These are phyloP conservation scores for Schwanniomyces yamadae DNA, from an alignment of 805 yeast genomes.

Conservation along the genomic window DNA sequence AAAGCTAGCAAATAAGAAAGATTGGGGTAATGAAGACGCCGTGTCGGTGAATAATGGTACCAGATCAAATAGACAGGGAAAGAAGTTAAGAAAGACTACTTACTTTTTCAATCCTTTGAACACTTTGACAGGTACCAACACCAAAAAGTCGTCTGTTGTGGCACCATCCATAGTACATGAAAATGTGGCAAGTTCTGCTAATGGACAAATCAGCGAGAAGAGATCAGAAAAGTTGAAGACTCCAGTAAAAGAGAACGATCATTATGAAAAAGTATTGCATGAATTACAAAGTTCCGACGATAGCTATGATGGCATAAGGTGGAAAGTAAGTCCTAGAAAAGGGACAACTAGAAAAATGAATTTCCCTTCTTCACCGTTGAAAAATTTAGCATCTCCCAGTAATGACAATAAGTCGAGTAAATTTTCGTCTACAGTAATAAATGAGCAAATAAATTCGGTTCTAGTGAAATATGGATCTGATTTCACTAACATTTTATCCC, in stretches of 20 bases:
- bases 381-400: conserved; percentile 17
- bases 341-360: conserved; percentile 7
- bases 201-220: not conserved
- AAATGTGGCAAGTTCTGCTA: too few species aligned
- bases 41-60: not conserved
- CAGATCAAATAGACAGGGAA: not conserved
- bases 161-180: not conserved
- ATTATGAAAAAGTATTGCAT: conserved; percentile 11
- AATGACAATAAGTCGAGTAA: conserved; percentile 6
- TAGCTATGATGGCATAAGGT: conserved; percentile 43
- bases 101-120: conserved; percentile 38
- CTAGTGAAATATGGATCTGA: conserved; percentile 44
- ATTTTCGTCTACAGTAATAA: conserved; percentile 18
- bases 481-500: conserved; percentile 26
- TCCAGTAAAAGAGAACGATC: conserved; percentile 5
- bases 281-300: conserved; percentile 42
- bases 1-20: not conserved
- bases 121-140: conserved; percentile 16
- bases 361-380: conserved; percentile 46
- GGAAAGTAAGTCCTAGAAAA: conserved; percentile 41
- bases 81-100: conserved; percentile 20
- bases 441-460: conserved; percentile 37
- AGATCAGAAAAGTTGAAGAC: not conserved
- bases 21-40: not conserved
- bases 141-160: not conserved